A percentile compares a stretch with the other conserved stretches of the same genome.
These are phyloP conservation scores for Xylaria castorea DNA, from an alignment of 495 filamentous ascomycete species.

Conservation along the genomic window DNA sequence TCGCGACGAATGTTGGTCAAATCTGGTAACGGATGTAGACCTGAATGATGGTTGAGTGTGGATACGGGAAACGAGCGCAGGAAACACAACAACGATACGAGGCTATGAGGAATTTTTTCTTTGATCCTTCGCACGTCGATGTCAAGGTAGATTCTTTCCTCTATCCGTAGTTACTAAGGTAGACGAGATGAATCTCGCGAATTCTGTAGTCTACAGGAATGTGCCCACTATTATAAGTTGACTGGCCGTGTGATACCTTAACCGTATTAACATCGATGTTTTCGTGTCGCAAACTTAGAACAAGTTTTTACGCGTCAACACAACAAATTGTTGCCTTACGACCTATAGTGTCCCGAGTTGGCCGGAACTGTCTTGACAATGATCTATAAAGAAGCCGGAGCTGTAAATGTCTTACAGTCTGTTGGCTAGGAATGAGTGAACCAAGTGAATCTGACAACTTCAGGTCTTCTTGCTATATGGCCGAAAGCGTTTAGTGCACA, in stretches of 20 bases:
- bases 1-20: not conserved
- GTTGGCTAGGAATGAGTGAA: not conserved
- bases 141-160: constrained; percentile 2
- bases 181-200: not conserved
- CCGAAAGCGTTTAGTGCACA: not conserved
- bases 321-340: not conserved
- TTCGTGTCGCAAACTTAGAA: not conserved
- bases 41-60: not conserved
- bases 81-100: not conserved
- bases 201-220: not conserved
- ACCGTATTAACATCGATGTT: not conserved
- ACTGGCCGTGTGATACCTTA: not conserved
- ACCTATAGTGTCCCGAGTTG: not conserved
- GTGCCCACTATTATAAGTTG: not conserved
- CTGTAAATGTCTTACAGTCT: not conserved
- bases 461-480: not conserved
- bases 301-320: not conserved
- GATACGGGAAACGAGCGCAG: constrained; percentile 12
- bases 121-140: not conserved
- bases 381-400: not conserved
- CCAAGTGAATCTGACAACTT: not conserved
- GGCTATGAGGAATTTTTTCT: not conserved
- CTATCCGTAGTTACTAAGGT: not conserved
- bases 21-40: constrained; percentile 7
- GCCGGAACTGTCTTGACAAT: not conserved